Percentiles rank a stretch among this genome's conserved stretches.
Evolutionary conservation across 2,329 filamentous ascomycete species (phyloP).

Genomic region (Talaromyces islandicus): DNA sequence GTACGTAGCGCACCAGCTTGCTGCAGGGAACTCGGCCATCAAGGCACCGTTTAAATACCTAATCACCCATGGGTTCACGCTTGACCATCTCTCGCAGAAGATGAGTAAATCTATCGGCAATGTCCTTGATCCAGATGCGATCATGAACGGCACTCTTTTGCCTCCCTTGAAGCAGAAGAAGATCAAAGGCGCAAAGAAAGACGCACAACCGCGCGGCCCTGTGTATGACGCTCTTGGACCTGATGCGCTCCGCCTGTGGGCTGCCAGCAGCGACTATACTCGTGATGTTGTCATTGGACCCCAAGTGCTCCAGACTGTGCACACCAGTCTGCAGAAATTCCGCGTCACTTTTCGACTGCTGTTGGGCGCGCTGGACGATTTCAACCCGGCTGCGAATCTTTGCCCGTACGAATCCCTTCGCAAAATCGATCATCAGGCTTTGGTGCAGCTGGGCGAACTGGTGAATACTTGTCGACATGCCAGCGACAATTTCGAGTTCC

Average conservation of each 20-base stretch:
- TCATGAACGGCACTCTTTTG: conserved; percentile 77
- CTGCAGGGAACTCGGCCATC: conserved; percentile 25
- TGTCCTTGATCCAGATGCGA: conserved; percentile 69
- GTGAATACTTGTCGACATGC: conserved; percentile 59
- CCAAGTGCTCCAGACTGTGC: conserved; percentile 68
- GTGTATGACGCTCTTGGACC: conserved; percentile 69
- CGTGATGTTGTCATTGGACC: conserved; percentile 78
- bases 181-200: conserved; percentile 41
- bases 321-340: conserved; percentile 75
- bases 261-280: conserved; percentile 85
- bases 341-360: conserved; percentile 87
- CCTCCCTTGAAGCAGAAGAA: conserved; percentile 63
- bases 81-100: conserved; percentile 86
- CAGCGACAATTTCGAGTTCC: conserved; percentile 72
- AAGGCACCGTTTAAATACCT: conserved; percentile 75
- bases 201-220: conserved; percentile 27
- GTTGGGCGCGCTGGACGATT: conserved; percentile 64
- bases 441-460: conserved; percentile 65
- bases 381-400: conserved; percentile 35
- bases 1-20: conserved; percentile 57
- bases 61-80: conserved; percentile 92
- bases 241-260: conserved; percentile 86
- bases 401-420: conserved; percentile 47
- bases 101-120: conserved; percentile 99
- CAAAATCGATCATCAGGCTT: conserved; percentile 65